Evolutionary conservation across 192 early-diverging fungal genomes (phyloP), one percentile per base, ranked within the genome.

Genomic region (Linnemannia schmuckeri): DNA sequence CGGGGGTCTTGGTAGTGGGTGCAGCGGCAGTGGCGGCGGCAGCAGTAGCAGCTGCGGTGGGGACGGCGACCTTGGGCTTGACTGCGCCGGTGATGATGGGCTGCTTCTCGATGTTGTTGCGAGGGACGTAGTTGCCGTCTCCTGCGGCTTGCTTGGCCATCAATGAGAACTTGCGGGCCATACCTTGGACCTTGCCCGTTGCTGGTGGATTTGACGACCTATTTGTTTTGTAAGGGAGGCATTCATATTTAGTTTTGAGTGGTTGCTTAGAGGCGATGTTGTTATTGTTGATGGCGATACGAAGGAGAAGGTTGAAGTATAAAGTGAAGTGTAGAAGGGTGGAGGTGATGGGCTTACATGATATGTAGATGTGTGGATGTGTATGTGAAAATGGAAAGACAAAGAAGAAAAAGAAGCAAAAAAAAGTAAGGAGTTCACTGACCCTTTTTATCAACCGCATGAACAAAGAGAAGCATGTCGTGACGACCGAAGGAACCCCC

Each of bases 91-190:
- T 68, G 35, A 38, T 27, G 30, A 40, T 75, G 46, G 77, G 78
- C n/a, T 27, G 37, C 24, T 74, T 78, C 55, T 35, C 61, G 33
- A 83, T 55, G 46, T 76, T 86, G 79, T 86, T 81, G n/a, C 81
- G 79, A n/a, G 79, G 85, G 8, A 78, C 85, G 40, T 76, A 75
- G 35, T 57, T 77, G 37, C 30, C 27, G 1, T 80, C 75, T 47
- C 35, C 22, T 13, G 78, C 78, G 13, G 85, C 79, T 55, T 86
- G 84, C 68, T 87, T 87, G 37, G 85, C 79, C 76, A 87, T 70
- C 47, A 80, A 76, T 42, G 85, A 87, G 68, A 77, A 87, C 63
- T 80, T 69, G 15, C 85, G 75, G 38, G 85, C 85, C 37, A 87
- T 66, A 42, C 30, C 69, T 76, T 87, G 85, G 76, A 87, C 85